Base-by-base conservation (phyloP, 495 filamentous ascomycete genomes). In the Terfezia claveryi region DNA sequence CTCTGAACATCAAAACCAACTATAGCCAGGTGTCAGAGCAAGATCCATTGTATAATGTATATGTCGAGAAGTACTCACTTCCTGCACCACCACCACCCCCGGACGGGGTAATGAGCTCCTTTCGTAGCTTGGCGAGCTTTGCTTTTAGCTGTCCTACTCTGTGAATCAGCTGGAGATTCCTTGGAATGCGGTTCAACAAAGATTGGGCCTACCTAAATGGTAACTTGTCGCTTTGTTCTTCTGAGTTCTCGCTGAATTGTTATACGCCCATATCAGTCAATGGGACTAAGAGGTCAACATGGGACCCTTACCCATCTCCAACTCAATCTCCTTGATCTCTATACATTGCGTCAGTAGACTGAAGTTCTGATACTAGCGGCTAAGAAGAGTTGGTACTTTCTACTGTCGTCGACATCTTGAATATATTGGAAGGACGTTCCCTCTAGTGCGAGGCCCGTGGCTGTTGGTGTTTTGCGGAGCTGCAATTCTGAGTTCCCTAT, bases 301-400 rank as follows among this genome's bases (percentile, higher is more conserved):
- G 27, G 51, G 54, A 56, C 57, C 20, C 46, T 41, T 73, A 77
- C 82, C 72, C 73, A 81, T 79, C 69, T 95, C 91, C 72, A 82
- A 72, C 83, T 98, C 91, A 68, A 96, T 81, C 65, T 87, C 85
- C 69, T 94, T 98, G 75, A 98, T 98, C 86, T 95, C 69, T 69
- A 60, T 63, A 17, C 52, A 50, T 12, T 32, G 27, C 38, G 56
- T 65, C 54, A 65, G 62, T 53, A 10, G 23, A 16, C 23, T 23
- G n/a, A 51, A 17, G 23, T 27, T 51, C 50, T 51, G 5, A 56
- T 36, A 12, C 51, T n/a, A n/a, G 12, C 41, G 7, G 10, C 53
- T 46, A 14, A 46, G 52, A 17, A 23, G 50, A 12, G 16, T 51
- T 56, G 36, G 46, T 49, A 60, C 38, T 50, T 23, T 36, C 32